Base-by-base conservation (phyloP, 257 asterid species). In the Perilla frutescens region DNA sequence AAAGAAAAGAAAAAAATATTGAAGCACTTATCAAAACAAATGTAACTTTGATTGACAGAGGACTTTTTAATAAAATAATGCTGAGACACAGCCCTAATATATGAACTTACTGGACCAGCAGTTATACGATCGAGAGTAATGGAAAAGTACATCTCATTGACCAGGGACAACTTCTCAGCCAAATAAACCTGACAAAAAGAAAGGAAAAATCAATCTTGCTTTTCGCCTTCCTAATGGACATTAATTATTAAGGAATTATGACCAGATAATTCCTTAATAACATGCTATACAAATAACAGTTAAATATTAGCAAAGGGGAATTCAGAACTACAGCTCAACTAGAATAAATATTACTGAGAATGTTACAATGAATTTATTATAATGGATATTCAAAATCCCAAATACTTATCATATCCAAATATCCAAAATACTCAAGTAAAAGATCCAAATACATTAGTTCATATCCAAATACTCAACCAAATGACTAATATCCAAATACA, bases 61-160 rank as follows among this genome's bases (percentile, higher is more conserved):
- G 40, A 48, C 13, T 56, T 6, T 9, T 63, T n/a, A 20, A 36
- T 44, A 39, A 60, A n/a, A n/a, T n/a, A 34, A 37, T 7, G 70
- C 36, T 9, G 29, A 66, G 58, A 44, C n/a, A 32, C 32, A 71
- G 58, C 34, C 71, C 32, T 29, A 15, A 69, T 60, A 3, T 2
- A 45, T 69, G 71, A 76, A 88, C 99, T 88, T 90, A 94, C 99
- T 64, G 99, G 99, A 65, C 99, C 99, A 81, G 99, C 96, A 67
- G 96, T 71, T 84, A 70, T 82, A 75, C 97, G 99, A 70, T 95
- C 99, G 63, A 95, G 98, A 76, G 96, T 95, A 66, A 95, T 95
- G 73, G 99, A 96, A 48, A 95, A 95, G 86, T 95, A 95, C 99
- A 95, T 95, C 88, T 95, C 99, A 77, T 95, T 95, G 82, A 95